phyloP scores from a whole-genome alignment of 2,329 filamentous ascomycete genomes.

The Metarhizium rileyi region DNA sequence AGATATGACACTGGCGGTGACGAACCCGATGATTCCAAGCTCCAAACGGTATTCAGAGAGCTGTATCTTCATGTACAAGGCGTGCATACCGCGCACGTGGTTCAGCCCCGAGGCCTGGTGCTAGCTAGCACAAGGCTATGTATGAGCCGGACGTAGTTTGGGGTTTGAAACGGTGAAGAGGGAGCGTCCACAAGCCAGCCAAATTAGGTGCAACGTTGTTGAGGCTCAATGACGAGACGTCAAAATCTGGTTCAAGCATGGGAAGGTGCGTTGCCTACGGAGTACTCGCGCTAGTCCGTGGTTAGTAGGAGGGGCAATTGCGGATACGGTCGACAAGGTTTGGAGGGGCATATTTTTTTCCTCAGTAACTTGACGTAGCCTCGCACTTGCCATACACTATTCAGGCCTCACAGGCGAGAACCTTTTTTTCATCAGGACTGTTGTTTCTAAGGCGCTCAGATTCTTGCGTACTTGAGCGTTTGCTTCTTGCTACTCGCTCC shows the following conservation, averaged over 20 bases:
- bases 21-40: too few species aligned
- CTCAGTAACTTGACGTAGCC: not conserved
- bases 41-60: too few species aligned
- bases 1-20: too few species aligned
- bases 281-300: conserved; percentile 16
- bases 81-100: not conserved
- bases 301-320: conserved; percentile 21
- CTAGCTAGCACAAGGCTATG: too few species aligned
- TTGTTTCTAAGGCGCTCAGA: not conserved
- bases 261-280: not conserved
- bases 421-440: not conserved
- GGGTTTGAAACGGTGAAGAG: not conserved
- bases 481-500: not conserved
- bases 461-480: not conserved
- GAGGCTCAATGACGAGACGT: not conserved
- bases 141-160: too few species aligned
- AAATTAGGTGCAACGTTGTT: not conserved
- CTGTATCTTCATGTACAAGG: too few species aligned
- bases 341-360: conserved; percentile 16
- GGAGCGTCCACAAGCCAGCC: not conserved
- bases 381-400: not conserved
- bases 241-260: not conserved
- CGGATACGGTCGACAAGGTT: conserved; percentile 4
- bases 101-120: not conserved
- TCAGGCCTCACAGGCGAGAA: conserved; percentile 5